Percentiles rank a stretch among this genome's conserved stretches.
Conservation (phyloP, 768 basidiomycete genomes). For the Symmetrospora coprosmae region DNA sequence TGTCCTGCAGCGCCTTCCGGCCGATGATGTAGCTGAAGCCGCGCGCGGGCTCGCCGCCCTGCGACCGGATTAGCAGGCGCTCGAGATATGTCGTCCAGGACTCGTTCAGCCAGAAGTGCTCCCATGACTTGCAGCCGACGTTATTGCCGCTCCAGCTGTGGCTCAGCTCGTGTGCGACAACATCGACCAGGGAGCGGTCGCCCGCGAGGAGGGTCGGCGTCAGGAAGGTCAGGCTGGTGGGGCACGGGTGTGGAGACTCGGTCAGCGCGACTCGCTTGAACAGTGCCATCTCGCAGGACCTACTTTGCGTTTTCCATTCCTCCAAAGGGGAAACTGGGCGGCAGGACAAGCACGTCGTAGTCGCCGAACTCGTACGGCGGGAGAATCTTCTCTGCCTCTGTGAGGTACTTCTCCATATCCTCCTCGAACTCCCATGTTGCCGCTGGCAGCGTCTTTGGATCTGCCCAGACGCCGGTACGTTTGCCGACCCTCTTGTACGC, state of each 20-base stretch:
- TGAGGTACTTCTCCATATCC: conserved; percentile 57
- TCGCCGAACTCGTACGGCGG: conserved; percentile 68
- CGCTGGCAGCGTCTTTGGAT: conserved; percentile 63
- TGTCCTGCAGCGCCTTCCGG: conserved; percentile 54
- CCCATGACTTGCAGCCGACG: conserved; percentile 38
- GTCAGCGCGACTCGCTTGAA: background rate
- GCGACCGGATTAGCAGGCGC: conserved; percentile 54
- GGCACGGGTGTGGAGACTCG: background rate
- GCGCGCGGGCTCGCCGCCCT: conserved; percentile 61
- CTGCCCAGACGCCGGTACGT: conserved; percentile 86
- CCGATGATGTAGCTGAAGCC: conserved; percentile 71
- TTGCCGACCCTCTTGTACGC: conserved; percentile 50
- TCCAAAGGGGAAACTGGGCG: conserved; percentile 83
- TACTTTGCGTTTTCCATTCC: conserved; percentile 31
- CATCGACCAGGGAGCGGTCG: conserved; percentile 72
- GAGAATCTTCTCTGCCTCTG: conserved; percentile 32
- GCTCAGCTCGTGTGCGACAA: conserved; percentile 71
- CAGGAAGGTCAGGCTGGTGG: conserved; percentile 31
- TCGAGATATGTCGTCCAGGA: conserved; percentile 77
- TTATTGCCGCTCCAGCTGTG: conserved; percentile 62
- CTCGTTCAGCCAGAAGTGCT: conserved; percentile 47
- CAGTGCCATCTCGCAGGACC: background rate
- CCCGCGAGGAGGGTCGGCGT: conserved; percentile 63
- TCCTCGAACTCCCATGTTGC: conserved; percentile 77
- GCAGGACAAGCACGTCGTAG: conserved; percentile 76